phyloP scores from a whole-genome alignment of 495 filamentous ascomycete genomes.

The Penicillium bovifimosum region DNA sequence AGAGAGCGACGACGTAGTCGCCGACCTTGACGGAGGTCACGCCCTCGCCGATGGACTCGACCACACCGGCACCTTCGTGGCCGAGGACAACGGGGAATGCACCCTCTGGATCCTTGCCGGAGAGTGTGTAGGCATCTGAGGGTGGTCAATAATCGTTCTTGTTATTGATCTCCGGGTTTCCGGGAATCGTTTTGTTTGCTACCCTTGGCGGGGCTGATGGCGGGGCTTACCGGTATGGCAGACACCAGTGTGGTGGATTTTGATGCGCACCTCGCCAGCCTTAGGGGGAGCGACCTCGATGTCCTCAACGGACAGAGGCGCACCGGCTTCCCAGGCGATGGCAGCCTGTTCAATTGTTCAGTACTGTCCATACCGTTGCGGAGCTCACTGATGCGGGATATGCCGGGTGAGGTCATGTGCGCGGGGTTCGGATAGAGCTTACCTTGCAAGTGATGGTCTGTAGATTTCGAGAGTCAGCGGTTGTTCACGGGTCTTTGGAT shows the following conservation, averaged over 20 bases:
- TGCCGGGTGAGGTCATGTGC: conserved; percentile 15
- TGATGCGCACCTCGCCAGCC: conserved; percentile 92
- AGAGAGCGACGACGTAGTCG: conserved; percentile 85
- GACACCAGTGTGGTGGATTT: conserved; percentile 95
- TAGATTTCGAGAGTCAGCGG: conserved; percentile 3
- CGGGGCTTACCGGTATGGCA: conserved; percentile 81
- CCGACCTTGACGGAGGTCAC: conserved; percentile 85
- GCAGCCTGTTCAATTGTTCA: conserved; percentile 61
- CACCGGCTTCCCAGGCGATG: conserved; percentile 91
- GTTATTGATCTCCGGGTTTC: background rate
- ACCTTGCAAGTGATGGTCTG: conserved; percentile 77
- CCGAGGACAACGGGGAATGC: conserved; percentile 95
- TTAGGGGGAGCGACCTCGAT: conserved; percentile 89
- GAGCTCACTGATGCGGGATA: background rate
- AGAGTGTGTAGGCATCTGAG: conserved; percentile 93
- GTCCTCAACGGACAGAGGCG: conserved; percentile 82
- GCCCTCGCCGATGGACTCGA: conserved; percentile 94
- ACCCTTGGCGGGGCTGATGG: conserved; percentile 7
- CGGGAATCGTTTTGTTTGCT: background rate
- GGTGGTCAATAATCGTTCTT: conserved; percentile 4
- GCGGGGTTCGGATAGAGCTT: conserved; percentile 17
- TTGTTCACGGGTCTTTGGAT: background rate
- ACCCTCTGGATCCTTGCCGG: conserved; percentile 96
- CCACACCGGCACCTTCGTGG: conserved; percentile 94
- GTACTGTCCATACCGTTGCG: background rate